Evolutionary conservation across 2,329 filamentous ascomycete species (phyloP), one percentile per base, ranked within the genome.

Genomic region (Fusarium cicatricum): DNA sequence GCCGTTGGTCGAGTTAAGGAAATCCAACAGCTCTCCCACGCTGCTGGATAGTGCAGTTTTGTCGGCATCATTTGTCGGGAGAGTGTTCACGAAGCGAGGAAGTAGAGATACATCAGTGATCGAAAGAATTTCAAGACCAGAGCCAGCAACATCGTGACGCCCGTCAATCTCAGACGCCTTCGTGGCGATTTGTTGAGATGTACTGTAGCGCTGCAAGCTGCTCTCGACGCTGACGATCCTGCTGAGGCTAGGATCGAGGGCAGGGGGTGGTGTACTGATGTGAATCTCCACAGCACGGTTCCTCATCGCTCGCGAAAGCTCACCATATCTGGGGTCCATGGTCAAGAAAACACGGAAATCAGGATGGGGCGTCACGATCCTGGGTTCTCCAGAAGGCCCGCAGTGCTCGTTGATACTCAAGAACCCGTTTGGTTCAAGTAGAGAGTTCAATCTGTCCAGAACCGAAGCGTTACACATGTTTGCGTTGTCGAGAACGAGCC

Each of bases 381-480:
- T 86, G 11, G 93, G 90, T 67, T 91, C 87, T 28, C 94, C 94
- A 69, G 94, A 87, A 10, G 87, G 84, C 11, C 87, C 90, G 52
- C 91, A 92, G 72, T 98, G 93, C 72, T 99, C 95, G 68, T 97
- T 98, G 72, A 99, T 90, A 66, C 91, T 92, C 17, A 99, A 79
- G 59, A 87, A 88, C 1, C 95, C 95, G 68, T 93, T 89, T 0
- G 92, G 93, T 72, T 99, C 95, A 8, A 98, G 88, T 9, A 99
- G 79, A 1, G 95, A 98, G 73, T 99, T 99, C 45, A 99, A 79
- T 58, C 96, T 85, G 75, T 99, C 95, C 10, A 99, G 83, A 1
- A 99, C 95, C 7, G 94, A 97, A 19, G 94, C 90, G 69, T 90
- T 97, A 77, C 96, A 99, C 52, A 99, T 83, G 70, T 99, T 99